These are phyloP conservation scores for barley (Hordeum vulgare) DNA, from an alignment of 176 grass and related monocot species.

Conservation along the genomic window DNA sequence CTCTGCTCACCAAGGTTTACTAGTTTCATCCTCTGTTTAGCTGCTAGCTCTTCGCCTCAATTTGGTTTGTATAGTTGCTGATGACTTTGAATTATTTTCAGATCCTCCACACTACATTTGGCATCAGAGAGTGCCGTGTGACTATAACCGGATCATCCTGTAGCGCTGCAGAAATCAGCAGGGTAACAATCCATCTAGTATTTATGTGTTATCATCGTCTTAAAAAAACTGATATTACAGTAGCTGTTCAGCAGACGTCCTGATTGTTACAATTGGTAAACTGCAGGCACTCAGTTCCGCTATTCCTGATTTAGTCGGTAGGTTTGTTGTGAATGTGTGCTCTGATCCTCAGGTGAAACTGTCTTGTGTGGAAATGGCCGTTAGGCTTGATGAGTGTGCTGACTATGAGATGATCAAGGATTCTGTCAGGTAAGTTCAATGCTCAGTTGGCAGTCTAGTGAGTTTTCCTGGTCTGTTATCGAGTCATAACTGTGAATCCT, in stretches of 20 bases:
- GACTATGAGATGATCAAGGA: conserved; percentile 2
- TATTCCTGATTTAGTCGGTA: not conserved
- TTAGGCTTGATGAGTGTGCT: not conserved
- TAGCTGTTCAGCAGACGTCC: not conserved
- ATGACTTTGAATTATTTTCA: not conserved
- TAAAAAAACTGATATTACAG: not conserved
- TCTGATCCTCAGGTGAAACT: not conserved
- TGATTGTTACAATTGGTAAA: not conserved
- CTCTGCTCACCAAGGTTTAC: conserved; percentile 58
- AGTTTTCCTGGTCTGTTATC: not conserved
- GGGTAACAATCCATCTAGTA: not conserved
- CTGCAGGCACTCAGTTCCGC: not conserved
- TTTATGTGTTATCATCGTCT: not conserved
- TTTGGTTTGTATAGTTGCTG: not conserved
- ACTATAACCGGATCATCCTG: not conserved
- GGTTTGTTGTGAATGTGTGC: not conserved
- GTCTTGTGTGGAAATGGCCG: not conserved
- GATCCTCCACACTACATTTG: not conserved
- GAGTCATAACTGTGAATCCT: not conserved
- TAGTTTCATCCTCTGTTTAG: not conserved
- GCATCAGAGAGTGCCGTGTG: not conserved
- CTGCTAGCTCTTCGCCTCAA: not conserved
- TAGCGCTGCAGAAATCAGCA: not conserved
- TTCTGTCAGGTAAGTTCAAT: not conserved
- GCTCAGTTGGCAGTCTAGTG: not conserved